Percentiles rank a stretch among this genome's conserved stretches.
Evolutionary conservation across 176 grass and related monocot species (phyloP).

Genomic region (Oryza nivara): DNA sequence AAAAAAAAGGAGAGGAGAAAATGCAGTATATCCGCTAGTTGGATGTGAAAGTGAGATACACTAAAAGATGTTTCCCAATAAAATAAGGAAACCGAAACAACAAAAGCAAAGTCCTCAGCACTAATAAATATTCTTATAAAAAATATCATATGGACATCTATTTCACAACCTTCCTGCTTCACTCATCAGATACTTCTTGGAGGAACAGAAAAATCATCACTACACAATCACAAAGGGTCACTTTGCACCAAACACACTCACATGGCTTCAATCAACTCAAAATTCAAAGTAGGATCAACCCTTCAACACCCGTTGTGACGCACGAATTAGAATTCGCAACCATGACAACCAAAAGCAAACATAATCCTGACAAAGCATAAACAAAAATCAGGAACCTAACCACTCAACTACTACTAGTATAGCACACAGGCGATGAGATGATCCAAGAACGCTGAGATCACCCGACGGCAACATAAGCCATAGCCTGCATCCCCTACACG

Average conservation of each 20-base stretch:
- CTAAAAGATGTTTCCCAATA: constrained; percentile 46
- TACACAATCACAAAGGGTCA: constrained; percentile 23
- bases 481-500: constrained; percentile 13
- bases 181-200: constrained; percentile 9
- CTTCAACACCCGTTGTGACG: neutral
- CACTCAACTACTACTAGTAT: neutral
- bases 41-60: constrained; percentile 44
- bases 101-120: neutral
- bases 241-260: constrained; percentile 32
- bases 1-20: constrained; percentile 22
- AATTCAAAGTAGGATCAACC: constrained; percentile 13
- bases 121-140: neutral
- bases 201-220: constrained; percentile 7
- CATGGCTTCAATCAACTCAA: neutral
- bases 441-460: constrained; percentile 38
- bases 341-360: neutral
- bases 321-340: neutral
- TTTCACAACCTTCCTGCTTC: neutral
- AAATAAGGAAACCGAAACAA: constrained; percentile 11
- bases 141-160: neutral
- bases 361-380: neutral
- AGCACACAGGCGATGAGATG: constrained; percentile 5
- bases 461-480: constrained; percentile 8
- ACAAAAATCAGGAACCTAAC: constrained; percentile 7
- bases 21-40: constrained; percentile 35